A percentile compares a stretch with the other conserved stretches of the same genome.
Conservation (phyloP, 768 basidiomycete species). For the Boletus fagicola region DNA sequence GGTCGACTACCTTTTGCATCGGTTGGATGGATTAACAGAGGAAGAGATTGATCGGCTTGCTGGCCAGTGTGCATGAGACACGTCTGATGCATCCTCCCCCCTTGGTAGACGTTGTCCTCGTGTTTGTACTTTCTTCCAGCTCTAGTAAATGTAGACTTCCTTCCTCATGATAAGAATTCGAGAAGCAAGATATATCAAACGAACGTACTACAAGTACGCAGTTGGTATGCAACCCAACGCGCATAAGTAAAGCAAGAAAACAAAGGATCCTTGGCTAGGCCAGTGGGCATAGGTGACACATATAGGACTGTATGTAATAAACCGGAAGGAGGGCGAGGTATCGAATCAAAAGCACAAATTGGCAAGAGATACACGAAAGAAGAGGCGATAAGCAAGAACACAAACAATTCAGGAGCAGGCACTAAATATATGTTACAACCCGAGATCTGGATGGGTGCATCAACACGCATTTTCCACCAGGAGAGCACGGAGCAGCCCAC, state of each 20-base stretch:
- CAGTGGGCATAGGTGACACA: slow-evolving; percentile 22
- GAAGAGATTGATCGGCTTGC: slow-evolving; percentile 72
- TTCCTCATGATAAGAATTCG: neutral
- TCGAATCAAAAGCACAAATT: slow-evolving; percentile 3
- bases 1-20: slow-evolving; percentile 94
- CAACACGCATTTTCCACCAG: slow-evolving; percentile 25
- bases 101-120: neutral
- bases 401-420: slow-evolving; percentile 11
- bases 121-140: slow-evolving; percentile 3
- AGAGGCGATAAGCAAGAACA: slow-evolving; percentile 26
- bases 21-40: slow-evolving; percentile 81
- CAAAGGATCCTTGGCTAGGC: slow-evolving; percentile 16
- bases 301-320: slow-evolving; percentile 12
- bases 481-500: slow-evolving; percentile 38
- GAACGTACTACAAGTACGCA: slow-evolving; percentile 26
- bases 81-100: neutral
- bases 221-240: slow-evolving; percentile 22
- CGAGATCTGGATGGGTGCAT: slow-evolving; percentile 40
- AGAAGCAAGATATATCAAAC: slow-evolving; percentile 23
- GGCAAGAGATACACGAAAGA: slow-evolving; percentile 11
- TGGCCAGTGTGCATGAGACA: slow-evolving; percentile 12
- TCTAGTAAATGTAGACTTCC: slow-evolving; percentile 8
- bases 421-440: slow-evolving; percentile 38
- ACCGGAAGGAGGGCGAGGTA: neutral
- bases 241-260: slow-evolving; percentile 25